Evolutionary conservation across 164 flowering plant species (phyloP).

Genomic region (Brasenia schreberi): DNA sequence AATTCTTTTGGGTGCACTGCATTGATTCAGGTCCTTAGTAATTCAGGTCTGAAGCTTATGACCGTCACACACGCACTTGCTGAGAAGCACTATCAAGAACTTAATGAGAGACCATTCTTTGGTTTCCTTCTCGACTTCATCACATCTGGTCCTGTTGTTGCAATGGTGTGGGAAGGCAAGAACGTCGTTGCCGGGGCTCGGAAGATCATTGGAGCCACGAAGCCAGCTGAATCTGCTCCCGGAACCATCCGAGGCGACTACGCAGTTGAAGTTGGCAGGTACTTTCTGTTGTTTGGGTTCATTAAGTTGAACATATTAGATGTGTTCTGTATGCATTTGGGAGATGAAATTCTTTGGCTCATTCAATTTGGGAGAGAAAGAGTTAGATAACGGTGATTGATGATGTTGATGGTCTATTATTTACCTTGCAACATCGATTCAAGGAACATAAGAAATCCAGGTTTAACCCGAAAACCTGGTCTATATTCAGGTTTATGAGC

Average conservation of each 20-base stretch:
- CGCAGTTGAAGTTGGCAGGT: constrained; percentile 91
- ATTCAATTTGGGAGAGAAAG: neutral
- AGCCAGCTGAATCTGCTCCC: constrained; percentile 75
- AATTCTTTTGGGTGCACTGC: neutral
- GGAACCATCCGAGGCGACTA: constrained; percentile 97
- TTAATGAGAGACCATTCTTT: constrained; percentile 80
- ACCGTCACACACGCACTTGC: constrained; percentile 71
- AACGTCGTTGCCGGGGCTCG: constrained; percentile 67
- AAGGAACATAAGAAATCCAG: neutral
- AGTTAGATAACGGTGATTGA: neutral
- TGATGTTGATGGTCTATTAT: neutral
- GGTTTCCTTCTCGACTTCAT: constrained; percentile 70
- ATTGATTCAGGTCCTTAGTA: constrained; percentile 17
- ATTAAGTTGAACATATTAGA: neutral
- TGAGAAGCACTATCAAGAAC: constrained; percentile 81
- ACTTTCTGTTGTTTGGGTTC: neutral
- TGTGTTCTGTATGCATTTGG: neutral
- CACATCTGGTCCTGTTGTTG: constrained; percentile 87
- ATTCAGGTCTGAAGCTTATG: constrained; percentile 52
- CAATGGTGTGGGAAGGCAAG: constrained; percentile 97
- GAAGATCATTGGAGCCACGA: constrained; percentile 90
- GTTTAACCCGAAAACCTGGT: too few species aligned
- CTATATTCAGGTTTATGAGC: too few species aligned
- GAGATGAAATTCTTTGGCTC: neutral
- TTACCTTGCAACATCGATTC: neutral